phyloP scores from a whole-genome alignment of 176 grass and related monocot species.

The Urochloa ruziziensis region DNA sequence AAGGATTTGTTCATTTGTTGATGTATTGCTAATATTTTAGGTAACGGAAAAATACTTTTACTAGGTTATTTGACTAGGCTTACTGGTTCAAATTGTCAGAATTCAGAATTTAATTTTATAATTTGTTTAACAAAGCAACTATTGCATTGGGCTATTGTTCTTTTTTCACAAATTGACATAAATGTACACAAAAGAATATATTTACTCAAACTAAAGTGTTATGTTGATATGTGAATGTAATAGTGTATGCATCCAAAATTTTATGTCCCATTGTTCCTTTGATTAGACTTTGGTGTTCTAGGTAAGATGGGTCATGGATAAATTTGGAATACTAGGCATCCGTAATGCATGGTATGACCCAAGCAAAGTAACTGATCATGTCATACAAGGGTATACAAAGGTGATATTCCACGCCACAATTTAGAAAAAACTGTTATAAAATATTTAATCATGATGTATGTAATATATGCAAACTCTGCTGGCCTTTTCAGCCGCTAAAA shows the following conservation, averaged over 20 bases:
- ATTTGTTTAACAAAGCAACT: not conserved
- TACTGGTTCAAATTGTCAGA: not conserved
- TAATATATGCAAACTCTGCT: not conserved
- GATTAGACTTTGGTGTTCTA: constrained; percentile 29
- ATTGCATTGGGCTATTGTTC: not conserved
- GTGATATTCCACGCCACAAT: constrained; percentile 28
- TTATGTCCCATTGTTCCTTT: constrained; percentile 10
- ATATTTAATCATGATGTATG: not conserved
- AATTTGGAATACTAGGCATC: constrained; percentile 66
- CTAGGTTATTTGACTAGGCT: not conserved
- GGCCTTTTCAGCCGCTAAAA: constrained; percentile 61
- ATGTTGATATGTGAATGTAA: not conserved
- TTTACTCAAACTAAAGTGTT: not conserved
- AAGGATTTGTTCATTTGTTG: not conserved
- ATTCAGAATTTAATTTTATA: not conserved
- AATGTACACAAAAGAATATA: not conserved
- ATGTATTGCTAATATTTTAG: not conserved
- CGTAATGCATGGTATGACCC: constrained; percentile 83
- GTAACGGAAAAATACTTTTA: not conserved
- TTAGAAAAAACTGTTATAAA: not conserved
- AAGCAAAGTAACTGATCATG: constrained; percentile 81
- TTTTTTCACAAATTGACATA: not conserved
- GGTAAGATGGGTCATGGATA: constrained; percentile 85
- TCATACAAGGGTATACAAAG: constrained; percentile 88
- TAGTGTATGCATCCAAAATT: not conserved